Evolutionary conservation across 768 basidiomycete species (phyloP).

Genomic region (Psilocybe tampanensis): DNA sequence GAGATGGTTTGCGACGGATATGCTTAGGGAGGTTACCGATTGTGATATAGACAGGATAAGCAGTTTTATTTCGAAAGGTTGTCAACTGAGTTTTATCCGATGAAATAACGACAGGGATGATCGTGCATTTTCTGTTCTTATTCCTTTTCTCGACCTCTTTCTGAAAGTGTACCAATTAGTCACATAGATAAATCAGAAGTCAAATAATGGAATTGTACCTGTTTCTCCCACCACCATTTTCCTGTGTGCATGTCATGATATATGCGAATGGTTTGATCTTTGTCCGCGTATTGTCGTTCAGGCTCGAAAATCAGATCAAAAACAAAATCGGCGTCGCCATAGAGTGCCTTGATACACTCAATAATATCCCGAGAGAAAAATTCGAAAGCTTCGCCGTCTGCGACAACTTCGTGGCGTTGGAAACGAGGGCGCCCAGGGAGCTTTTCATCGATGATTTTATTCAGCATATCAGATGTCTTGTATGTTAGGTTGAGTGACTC

Average conservation of each 20-base stretch:
- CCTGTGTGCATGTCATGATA: constrained; percentile 8
- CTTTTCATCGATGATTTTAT: constrained; percentile 27
- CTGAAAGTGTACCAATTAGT: neutral
- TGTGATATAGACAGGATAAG: constrained; percentile 47
- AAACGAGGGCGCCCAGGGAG: constrained; percentile 31
- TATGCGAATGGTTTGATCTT: neutral
- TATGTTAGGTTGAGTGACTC: constrained; percentile 28
- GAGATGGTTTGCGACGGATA: constrained; percentile 30
- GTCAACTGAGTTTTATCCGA: constrained; percentile 36
- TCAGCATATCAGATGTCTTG: constrained; percentile 25
- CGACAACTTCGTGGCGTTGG: constrained; percentile 23
- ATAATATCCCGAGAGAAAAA: neutral
- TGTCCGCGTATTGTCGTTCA: neutral
- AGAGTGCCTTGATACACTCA: neutral
- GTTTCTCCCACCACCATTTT: constrained; percentile 6
- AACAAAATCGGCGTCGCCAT: neutral
- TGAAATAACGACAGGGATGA: constrained; percentile 39
- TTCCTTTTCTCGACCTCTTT: neutral
- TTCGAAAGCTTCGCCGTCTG: constrained; percentile 11
- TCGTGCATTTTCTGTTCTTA: constrained; percentile 24
- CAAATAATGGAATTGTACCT: no score
- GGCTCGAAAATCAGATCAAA: neutral
- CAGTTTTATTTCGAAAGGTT: constrained; percentile 38
- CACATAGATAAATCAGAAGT: no score
- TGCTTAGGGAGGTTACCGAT: constrained; percentile 40